Evolutionary conservation across 2,329 filamentous ascomycete genomes (phyloP).

Genomic region (Parastagonospora avenae): DNA sequence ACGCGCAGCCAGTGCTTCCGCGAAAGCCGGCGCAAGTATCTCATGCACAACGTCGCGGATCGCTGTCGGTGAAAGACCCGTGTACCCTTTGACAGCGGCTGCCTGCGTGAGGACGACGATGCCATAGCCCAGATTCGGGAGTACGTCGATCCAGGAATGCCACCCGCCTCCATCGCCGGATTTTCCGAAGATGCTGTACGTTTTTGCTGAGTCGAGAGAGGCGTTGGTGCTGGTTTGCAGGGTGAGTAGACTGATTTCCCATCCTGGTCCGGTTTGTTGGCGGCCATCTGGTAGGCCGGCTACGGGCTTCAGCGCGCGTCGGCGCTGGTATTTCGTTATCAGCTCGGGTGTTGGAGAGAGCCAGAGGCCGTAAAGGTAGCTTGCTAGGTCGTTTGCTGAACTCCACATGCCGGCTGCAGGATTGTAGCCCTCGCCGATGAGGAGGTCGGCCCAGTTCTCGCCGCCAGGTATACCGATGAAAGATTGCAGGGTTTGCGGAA

Average conservation of each 20-base stretch:
- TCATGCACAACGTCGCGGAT: constrained; percentile 26
- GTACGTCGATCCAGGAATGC: constrained; percentile 37
- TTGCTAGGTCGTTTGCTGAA: constrained; percentile 36
- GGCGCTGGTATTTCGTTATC: constrained; percentile 32
- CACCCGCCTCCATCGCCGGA: constrained; percentile 41
- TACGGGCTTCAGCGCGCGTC: constrained; percentile 28
- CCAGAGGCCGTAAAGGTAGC: constrained; percentile 33
- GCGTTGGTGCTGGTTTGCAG: constrained; percentile 16
- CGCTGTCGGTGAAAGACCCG: constrained; percentile 18
- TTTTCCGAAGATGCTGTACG: constrained; percentile 37
- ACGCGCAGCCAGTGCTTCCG: constrained; percentile 19
- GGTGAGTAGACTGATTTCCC: constrained; percentile 32
- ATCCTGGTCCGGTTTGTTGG: constrained; percentile 35
- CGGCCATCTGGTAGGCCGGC: constrained; percentile 29
- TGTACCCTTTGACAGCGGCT: constrained; percentile 19
- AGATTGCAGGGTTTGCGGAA: constrained; percentile 22
- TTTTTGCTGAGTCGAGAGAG: constrained; percentile 14
- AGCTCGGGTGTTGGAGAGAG: constrained; percentile 25
- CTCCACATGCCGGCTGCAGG: constrained; percentile 41
- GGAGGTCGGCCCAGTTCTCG: constrained; percentile 32
- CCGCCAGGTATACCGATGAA: constrained; percentile 31
- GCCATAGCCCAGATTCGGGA: constrained; percentile 39
- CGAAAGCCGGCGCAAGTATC: constrained; percentile 33
- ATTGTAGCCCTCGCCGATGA: constrained; percentile 36
- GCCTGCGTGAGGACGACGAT: constrained; percentile 29